Conservation (phyloP, 371 early-diverging fungal genomes). For the Mortierella sp. region DNA sequence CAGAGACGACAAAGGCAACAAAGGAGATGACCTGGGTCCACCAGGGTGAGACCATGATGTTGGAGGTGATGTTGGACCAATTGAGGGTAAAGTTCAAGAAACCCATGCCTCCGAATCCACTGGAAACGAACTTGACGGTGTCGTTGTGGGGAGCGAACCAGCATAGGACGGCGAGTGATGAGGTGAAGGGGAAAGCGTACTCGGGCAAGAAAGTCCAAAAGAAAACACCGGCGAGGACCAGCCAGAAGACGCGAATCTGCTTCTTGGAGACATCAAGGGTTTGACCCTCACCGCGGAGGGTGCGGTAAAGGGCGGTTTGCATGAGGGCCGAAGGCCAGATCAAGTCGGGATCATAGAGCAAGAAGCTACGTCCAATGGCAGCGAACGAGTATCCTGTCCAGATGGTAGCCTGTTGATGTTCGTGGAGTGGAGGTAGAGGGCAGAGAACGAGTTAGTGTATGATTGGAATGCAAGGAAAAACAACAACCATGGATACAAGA, state of each 20-base stretch:
- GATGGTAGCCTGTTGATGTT: slow-evolving; percentile 45
- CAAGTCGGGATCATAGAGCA: slow-evolving; percentile 57
- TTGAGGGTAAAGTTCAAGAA: slow-evolving; percentile 57
- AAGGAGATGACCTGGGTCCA: slow-evolving; percentile 59
- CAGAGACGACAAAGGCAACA: slow-evolving; percentile 48
- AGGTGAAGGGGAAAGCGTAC: slow-evolving; percentile 54
- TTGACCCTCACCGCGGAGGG: slow-evolving; percentile 54
- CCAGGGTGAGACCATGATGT: slow-evolving; percentile 59
- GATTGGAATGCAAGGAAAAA: neutral
- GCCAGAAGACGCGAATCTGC: slow-evolving; percentile 55
- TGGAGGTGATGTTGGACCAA: slow-evolving; percentile 57
- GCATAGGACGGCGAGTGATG: slow-evolving; percentile 54
- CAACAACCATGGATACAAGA: neutral
- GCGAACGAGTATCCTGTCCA: slow-evolving; percentile 59
- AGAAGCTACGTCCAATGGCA: slow-evolving; percentile 55
- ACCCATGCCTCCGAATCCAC: slow-evolving; percentile 60
- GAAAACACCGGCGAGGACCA: slow-evolving; percentile 47
- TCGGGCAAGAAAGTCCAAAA: slow-evolving; percentile 59
- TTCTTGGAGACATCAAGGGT: slow-evolving; percentile 40
- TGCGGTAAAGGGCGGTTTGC: slow-evolving; percentile 56
- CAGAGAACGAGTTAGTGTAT: neutral
- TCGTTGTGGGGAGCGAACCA: slow-evolving; percentile 55
- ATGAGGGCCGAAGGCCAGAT: slow-evolving; percentile 59
- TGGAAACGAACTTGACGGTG: slow-evolving; percentile 47
- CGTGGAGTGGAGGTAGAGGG: neutral